A percentile compares a stretch with the other conserved stretches of the same genome.
Evolutionary conservation across 805 yeast genomes (phyloP).

Genomic region (Ogataea zsoltii): DNA sequence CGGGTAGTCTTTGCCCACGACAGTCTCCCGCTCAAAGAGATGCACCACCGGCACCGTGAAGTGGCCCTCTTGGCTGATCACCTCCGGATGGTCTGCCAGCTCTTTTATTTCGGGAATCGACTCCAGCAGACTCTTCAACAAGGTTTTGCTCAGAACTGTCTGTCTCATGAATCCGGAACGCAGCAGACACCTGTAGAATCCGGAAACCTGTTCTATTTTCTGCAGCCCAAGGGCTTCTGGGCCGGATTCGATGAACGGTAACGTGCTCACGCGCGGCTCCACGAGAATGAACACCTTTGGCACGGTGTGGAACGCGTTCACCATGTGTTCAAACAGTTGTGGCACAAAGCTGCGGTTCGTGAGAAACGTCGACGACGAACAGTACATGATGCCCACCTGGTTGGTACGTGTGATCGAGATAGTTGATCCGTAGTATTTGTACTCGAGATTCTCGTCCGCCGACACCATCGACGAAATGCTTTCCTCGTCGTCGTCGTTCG

Average conservation of each 20-base stretch:
- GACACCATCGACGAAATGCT: conserved; percentile 8
- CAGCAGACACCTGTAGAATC: conserved; percentile 49
- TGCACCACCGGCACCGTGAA: conserved; percentile 28
- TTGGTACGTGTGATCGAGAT: conserved; percentile 27
- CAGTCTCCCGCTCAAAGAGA: conserved; percentile 27
- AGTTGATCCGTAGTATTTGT: conserved; percentile 9
- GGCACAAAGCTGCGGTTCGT: conserved; percentile 49
- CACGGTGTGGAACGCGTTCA: conserved; percentile 43
- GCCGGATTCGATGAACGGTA: conserved; percentile 40
- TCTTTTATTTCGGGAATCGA: conserved; percentile 15
- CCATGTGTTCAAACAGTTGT: conserved; percentile 37
- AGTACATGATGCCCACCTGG: conserved; percentile 45
- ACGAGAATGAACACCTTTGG: conserved; percentile 48
- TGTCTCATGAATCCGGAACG: conserved; percentile 53
- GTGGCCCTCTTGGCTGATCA: conserved; percentile 8
- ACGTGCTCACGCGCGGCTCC: conserved; percentile 41
- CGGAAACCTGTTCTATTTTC: conserved; percentile 40
- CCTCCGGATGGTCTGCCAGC: conserved; percentile 8
- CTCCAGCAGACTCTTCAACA: conserved; percentile 23
- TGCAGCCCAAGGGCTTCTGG: conserved; percentile 44
- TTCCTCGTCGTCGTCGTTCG: conserved; percentile 2
- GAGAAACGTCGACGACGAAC: conserved; percentile 38
- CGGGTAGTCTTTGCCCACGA: conserved; percentile 16
- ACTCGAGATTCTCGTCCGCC: conserved; percentile 1
- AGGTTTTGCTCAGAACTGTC: conserved; percentile 21